Conservation (phyloP, 2,329 filamentous ascomycete species). For the Aspergillus spinulosporus region DNA sequence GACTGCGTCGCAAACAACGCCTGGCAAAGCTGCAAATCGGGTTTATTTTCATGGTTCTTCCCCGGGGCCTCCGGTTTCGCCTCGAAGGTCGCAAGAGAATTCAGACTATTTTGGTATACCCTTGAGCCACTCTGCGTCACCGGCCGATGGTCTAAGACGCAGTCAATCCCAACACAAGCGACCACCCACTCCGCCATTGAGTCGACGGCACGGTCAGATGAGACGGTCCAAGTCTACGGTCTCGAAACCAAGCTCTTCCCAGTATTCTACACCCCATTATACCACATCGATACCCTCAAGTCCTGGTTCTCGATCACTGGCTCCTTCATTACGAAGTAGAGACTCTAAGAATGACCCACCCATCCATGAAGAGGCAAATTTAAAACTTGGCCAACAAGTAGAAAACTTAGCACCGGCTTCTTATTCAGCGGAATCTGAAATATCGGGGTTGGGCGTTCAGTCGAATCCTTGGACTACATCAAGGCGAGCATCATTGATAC, state of each 20-base stretch:
- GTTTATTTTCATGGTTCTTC: constrained; percentile 28
- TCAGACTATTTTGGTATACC: constrained; percentile 38
- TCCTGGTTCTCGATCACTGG: constrained; percentile 30
- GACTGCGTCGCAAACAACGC: constrained; percentile 26
- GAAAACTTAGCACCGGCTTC: constrained; percentile 11
- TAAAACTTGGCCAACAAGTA: constrained; percentile 5
- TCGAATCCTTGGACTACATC: constrained; percentile 29
- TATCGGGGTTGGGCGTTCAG: not conserved
- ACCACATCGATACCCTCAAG: constrained; percentile 38
- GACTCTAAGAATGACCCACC: constrained; percentile 15
- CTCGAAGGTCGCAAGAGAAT: constrained; percentile 55
- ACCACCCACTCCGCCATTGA: constrained; percentile 51
- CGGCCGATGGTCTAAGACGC: constrained; percentile 30
- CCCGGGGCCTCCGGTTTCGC: constrained; percentile 24
- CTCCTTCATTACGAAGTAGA: constrained; percentile 19
- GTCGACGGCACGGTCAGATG: constrained; percentile 51
- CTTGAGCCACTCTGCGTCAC: constrained; percentile 19
- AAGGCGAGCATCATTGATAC: constrained; percentile 32
- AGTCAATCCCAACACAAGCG: constrained; percentile 41
- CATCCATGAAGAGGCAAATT: constrained; percentile 18
- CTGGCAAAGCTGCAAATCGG: constrained; percentile 29
- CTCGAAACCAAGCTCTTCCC: constrained; percentile 34
- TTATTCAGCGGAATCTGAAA: constrained; percentile 11
- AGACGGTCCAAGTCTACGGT: constrained; percentile 38
- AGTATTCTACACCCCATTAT: constrained; percentile 45